phyloP scores from a whole-genome alignment of 352 stramenopile genomes.

The Phytophthora multivora region DNA sequence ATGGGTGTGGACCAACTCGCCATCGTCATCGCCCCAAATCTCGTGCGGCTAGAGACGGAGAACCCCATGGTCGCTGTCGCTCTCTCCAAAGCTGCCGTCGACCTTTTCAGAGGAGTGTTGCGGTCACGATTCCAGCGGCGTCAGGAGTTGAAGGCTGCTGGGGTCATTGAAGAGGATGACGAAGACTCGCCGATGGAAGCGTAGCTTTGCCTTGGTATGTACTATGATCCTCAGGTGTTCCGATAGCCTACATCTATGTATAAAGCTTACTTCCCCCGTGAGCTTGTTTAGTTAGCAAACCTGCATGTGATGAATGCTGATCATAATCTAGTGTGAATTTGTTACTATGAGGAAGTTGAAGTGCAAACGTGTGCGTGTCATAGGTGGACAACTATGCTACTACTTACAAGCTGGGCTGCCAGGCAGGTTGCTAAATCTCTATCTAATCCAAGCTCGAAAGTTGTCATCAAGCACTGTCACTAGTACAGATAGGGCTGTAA shows the following conservation, averaged over 20 bases:
- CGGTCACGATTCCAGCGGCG: conserved; percentile 38
- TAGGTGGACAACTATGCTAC: conserved; percentile 28
- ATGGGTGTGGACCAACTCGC: conserved; percentile 92
- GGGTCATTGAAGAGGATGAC: conserved; percentile 6
- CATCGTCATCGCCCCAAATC: conserved; percentile 90
- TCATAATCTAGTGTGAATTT: conserved; percentile 38
- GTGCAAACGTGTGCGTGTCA: neutral
- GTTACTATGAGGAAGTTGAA: conserved; percentile 7
- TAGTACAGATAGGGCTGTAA: conserved; percentile 82
- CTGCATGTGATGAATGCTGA: conserved; percentile 26
- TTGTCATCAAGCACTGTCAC: conserved; percentile 13
- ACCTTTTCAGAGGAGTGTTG: conserved; percentile 69
- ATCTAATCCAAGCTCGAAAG: conserved; percentile 31
- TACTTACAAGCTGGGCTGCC: conserved; percentile 30
- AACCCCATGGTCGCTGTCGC: conserved; percentile 88
- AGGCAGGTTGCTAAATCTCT: conserved; percentile 34
- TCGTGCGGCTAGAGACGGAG: conserved; percentile 85
- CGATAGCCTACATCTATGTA: conserved; percentile 28
- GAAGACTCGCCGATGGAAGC: conserved; percentile 8
- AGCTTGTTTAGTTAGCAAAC: too few relatives aligned
- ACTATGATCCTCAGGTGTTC: conserved; percentile 19
- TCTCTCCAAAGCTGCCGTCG: conserved; percentile 85
- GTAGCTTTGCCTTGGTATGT: conserved; percentile 17
- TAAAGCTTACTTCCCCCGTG: neutral
- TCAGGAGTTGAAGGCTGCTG: conserved; percentile 24